phyloP scores from a whole-genome alignment of 805 yeast species.

The Wickerhamomyces chambardii region DNA sequence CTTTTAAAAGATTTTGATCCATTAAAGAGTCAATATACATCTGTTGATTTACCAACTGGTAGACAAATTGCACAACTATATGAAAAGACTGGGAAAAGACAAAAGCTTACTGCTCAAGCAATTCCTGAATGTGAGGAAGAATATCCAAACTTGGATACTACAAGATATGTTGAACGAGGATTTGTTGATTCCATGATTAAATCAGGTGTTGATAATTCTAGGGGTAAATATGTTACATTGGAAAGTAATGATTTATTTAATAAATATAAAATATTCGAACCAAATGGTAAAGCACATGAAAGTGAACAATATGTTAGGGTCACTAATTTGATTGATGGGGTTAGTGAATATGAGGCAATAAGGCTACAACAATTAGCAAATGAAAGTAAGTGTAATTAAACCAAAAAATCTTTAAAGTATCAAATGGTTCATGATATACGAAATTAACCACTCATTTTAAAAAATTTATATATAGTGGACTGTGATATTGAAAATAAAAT shows the following conservation, averaged over 20 bases:
- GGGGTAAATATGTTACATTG: constrained; percentile 43
- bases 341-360: constrained; percentile 16
- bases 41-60: constrained; percentile 22
- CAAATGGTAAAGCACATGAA: constrained; percentile 27
- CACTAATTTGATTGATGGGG: constrained; percentile 11
- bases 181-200: constrained; percentile 36
- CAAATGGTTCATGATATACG: no score
- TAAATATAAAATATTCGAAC: constrained; percentile 30
- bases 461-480: no score
- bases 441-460: no score
- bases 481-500: no score
- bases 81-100: constrained; percentile 12
- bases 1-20: constrained; percentile 37
- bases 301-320: constrained; percentile 14
- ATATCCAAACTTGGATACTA: constrained; percentile 33
- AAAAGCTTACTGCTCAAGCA: constrained; percentile 15
- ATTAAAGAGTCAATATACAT: constrained; percentile 35
- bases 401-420: no score
- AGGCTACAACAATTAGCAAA: constrained; percentile 12
- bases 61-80: constrained; percentile 15
- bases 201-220: constrained; percentile 35
- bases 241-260: constrained; percentile 32
- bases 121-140: constrained; percentile 26
- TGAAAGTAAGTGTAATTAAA: constrained; percentile 11
- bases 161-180: constrained; percentile 28